phyloP scores from a whole-genome alignment of 345 rosid species.

The Acer campestre region DNA sequence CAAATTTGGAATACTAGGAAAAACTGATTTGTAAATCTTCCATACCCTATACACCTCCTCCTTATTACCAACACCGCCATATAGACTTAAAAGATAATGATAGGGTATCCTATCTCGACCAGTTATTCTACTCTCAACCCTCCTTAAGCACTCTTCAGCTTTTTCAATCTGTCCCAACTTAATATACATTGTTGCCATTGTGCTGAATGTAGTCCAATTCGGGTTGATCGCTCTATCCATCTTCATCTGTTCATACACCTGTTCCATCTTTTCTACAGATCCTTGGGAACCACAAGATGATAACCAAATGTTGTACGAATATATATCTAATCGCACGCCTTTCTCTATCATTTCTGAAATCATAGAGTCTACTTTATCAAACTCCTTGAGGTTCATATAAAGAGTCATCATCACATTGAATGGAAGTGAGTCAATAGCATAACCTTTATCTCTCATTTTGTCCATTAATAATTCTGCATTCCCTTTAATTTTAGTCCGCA shows the following conservation, averaged over 20 bases:
- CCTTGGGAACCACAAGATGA: conserved; percentile 78
- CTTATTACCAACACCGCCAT: conserved; percentile 70
- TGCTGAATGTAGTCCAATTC: conserved; percentile 93
- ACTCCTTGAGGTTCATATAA: conserved; percentile 81
- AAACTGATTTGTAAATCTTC: conserved; percentile 75
- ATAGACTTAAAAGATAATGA: conserved; percentile 83
- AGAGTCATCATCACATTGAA: conserved; percentile 98
- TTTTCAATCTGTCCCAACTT: conserved; percentile 72
- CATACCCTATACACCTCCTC: conserved; percentile 77
- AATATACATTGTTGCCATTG: conserved; percentile 87
- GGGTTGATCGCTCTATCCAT: conserved; percentile 56
- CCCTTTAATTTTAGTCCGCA: conserved; percentile 54
- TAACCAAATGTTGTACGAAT: conserved; percentile 94
- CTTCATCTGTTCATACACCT: conserved; percentile 76
- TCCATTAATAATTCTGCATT: conserved; percentile 72
- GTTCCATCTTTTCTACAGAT: conserved; percentile 71
- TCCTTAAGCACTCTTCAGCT: conserved; percentile 84
- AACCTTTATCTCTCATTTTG: conserved; percentile 68
- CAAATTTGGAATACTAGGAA: conserved; percentile 75
- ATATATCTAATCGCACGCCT: conserved; percentile 67
- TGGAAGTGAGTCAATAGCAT: conserved; percentile 65
- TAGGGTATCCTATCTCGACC: conserved; percentile 82
- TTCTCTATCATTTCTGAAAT: conserved; percentile 81
- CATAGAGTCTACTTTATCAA: conserved; percentile 65
- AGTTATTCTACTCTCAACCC: conserved; percentile 76